Base-by-base conservation (phyloP, 1,139 yeast species). In the Casaregolazyma lundiana region DNA sequence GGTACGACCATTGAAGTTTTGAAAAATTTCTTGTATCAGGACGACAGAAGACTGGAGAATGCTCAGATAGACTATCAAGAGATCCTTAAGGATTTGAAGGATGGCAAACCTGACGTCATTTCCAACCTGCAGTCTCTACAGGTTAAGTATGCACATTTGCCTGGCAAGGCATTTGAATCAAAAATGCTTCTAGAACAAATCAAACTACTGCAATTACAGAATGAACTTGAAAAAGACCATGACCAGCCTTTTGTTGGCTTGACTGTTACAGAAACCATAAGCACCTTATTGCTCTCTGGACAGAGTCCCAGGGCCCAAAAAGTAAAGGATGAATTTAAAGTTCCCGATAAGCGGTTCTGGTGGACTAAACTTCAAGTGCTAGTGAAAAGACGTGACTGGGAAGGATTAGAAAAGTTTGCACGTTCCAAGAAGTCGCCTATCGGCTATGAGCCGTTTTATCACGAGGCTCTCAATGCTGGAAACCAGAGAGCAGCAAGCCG, bases 401-500 rank as follows among this genome's bases (percentile, higher is more conserved):
- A 81, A 22, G 80, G 78, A 42, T 64, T 90, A 32, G 77, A 67
- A 52, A 66, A 70, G 35, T 71, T 77, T 58, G 70, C 76, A 0
- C 64, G 61, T 1, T 63, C 73, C 7, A 72, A 73, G 47, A 80
- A 77, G 55, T 76, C 94, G 0, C 88, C 90, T 0, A 84, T 88
- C 47, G 94, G 94, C 0, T 84, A 81, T 53, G 75, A 73, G 52
- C 80, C 83, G 1, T 80, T 88, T 53, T 84, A 74, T 43, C 71
- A 75, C 9, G 73, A 76, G 32, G 74, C 80, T 26, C 55, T 79
- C 39, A 70, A 70, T 22, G 69, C 75, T 29, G 76, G 77, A 1
- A 83, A 78, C 18, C 63, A 64, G 35, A 58, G 71, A 24, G 67
- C 69, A 16, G 80, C 80, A 0, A 65, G 70, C 0, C 51, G 58